Conservation (phyloP, 1,284 basidiomycete genomes). For the Laetiporus sulphureus region DNA sequence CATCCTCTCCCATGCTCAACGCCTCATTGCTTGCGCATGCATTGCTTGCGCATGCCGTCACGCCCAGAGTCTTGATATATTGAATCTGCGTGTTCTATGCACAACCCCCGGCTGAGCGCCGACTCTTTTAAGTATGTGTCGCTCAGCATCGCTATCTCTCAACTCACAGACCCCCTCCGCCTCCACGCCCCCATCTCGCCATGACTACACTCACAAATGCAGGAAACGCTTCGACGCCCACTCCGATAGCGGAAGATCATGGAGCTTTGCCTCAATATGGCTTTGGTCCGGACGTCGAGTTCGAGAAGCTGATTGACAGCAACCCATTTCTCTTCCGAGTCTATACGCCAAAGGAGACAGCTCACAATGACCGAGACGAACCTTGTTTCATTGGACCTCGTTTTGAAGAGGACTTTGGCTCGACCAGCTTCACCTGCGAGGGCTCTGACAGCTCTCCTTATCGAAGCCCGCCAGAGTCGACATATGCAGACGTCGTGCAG, state of each 20-base stretch:
- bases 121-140: conserved; percentile 4
- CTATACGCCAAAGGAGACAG: conserved; percentile 59
- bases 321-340: conserved; percentile 74
- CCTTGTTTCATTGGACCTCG: conserved; percentile 58
- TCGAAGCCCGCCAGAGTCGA: conserved; percentile 23
- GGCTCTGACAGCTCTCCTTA: conserved; percentile 14
- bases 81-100: conserved; percentile 6
- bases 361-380: conserved; percentile 46
- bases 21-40: conserved; percentile 11
- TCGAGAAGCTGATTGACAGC: conserved; percentile 49
- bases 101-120: no score
- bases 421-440: conserved; percentile 14
- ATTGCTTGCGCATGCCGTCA: conserved; percentile 7
- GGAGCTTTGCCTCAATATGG: conserved; percentile 60
- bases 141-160: conserved; percentile 1
- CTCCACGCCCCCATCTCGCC: no score
- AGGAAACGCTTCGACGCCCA: no score
- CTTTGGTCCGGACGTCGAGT: conserved; percentile 55
- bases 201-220: no score
- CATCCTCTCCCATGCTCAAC: background rate
- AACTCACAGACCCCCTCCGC: background rate
- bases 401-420: conserved; percentile 36
- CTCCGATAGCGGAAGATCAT: no score
- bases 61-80: conserved; percentile 2
- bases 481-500: conserved; percentile 54